Base-by-base conservation (phyloP, 345 rosid genomes). In the Acer saccharum region DNA sequence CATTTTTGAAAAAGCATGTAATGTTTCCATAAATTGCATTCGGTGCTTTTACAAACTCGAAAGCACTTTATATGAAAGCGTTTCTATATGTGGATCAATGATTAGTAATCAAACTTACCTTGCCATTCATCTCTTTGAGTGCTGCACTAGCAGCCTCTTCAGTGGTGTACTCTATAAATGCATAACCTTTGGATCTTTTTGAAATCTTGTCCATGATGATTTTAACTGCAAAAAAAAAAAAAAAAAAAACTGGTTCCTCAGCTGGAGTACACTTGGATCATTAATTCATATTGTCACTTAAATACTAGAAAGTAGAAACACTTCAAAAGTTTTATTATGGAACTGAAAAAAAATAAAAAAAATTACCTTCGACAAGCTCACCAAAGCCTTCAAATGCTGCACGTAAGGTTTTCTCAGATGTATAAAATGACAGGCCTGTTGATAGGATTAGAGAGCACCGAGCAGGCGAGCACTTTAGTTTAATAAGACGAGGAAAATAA, bases 141-240 rank as follows among this genome's bases (percentile, higher is more conserved):
- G 99, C 99, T 14, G 84, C 83, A 73, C 90, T 71, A 43, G 99
- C 99, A 23, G 99, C 98, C 83, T 91, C 94, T 87, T 93, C 93
- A 3, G 99, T 91, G 6, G 91, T 92, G 86, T 95, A 93, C 88
- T 93, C 95, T 64, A 95, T 73, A 79, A 93, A 95, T 64, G 97
- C 97, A 84, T 86, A 95, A 29, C 99, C 97, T 86, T 93, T 95
- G 41, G 99, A 93, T 83, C 98, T 88, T 88, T 93, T 95, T 0
- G 99, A 92, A 80, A 95, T 93, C 91, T 93, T 95, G 88, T 95
- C 99, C 96, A 95, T 95, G 48, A 95, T 93, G 21, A 95, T 90
- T 82, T 92, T 95, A 57, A 95, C 98, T 95, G 88, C 65, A 35
- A 35, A 35, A 32, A 32, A 32, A 62, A 29, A 29, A 32, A 54